Evolutionary conservation across 2,329 filamentous ascomycete genomes (phyloP).

Genomic region (Pseudopyrenochaeta lycopersici): DNA sequence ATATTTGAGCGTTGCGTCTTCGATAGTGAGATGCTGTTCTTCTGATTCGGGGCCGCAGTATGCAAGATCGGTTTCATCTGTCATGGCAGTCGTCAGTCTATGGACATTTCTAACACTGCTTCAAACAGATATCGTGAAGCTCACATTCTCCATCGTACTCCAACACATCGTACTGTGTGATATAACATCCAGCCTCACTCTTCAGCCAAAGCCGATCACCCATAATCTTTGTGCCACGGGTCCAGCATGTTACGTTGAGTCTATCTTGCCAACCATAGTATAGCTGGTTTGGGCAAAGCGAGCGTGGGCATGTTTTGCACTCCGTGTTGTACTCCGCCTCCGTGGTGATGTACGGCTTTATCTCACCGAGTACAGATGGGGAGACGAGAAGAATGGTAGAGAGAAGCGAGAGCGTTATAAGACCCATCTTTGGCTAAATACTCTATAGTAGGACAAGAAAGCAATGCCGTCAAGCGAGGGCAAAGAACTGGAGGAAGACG

Average conservation of each 20-base stretch:
- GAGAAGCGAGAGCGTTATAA: not conserved
- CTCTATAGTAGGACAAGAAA: slow-evolving; percentile 5
- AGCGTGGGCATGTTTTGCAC: slow-evolving; percentile 43
- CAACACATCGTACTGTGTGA: slow-evolving; percentile 39
- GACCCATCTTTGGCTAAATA: not conserved
- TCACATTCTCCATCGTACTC: slow-evolving; percentile 39
- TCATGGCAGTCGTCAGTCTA: not conserved
- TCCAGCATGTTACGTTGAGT: slow-evolving; percentile 42
- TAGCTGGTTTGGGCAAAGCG: slow-evolving; percentile 35
- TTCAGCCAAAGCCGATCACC: slow-evolving; percentile 38
- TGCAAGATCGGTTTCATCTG: slow-evolving; percentile 30
- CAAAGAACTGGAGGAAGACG: not conserved
- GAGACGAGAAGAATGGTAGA: not conserved
- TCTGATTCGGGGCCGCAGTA: slow-evolving; percentile 40
- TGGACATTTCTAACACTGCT: not conserved
- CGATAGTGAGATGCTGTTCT: slow-evolving; percentile 30
- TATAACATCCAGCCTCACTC: slow-evolving; percentile 37
- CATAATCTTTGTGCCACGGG: slow-evolving; percentile 38
- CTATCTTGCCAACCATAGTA: slow-evolving; percentile 21
- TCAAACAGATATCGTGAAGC: not conserved
- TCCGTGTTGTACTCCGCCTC: slow-evolving; percentile 36
- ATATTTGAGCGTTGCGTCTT: slow-evolving; percentile 34
- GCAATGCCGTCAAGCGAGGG: slow-evolving; percentile 2
- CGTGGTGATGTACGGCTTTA: slow-evolving; percentile 29
- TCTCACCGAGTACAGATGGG: not conserved